A percentile compares a stretch with the other conserved stretches of the same genome.
Conservation (phyloP, 345 rosid species). For the Eutrema japonicum region DNA sequence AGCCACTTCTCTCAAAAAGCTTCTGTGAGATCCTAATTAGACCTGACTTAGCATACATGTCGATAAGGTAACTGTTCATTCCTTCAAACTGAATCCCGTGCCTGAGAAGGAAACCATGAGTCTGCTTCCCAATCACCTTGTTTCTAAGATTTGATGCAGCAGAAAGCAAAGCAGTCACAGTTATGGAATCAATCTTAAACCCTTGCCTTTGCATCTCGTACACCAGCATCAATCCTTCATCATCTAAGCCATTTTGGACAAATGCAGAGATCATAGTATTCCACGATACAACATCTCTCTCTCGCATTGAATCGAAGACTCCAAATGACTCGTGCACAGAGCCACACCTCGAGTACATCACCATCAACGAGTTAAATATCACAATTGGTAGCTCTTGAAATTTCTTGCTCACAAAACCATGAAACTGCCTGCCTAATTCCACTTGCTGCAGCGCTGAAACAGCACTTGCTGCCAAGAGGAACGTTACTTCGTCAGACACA, state of each 20-base stretch:
- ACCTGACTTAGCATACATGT: constrained; percentile 89
- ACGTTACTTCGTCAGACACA: constrained; percentile 67
- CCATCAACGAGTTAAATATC: constrained; percentile 65
- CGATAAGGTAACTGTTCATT: constrained; percentile 79
- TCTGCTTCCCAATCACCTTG: constrained; percentile 71
- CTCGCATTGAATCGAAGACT: constrained; percentile 67
- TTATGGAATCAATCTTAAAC: constrained; percentile 66
- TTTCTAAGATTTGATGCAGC: constrained; percentile 85
- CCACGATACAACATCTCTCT: constrained; percentile 84
- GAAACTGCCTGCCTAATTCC: constrained; percentile 64
- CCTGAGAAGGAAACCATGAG: constrained; percentile 80
- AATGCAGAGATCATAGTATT: constrained; percentile 85
- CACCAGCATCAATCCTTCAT: constrained; percentile 84
- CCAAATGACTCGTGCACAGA: constrained; percentile 62
- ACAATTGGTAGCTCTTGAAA: constrained; percentile 51
- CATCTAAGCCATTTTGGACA: constrained; percentile 78
- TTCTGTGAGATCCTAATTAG: constrained; percentile 54
- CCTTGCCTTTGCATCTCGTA: constrained; percentile 87
- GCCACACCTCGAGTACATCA: constrained; percentile 82
- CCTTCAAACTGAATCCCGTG: constrained; percentile 66
- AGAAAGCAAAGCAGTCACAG: constrained; percentile 76
- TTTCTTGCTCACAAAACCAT: constrained; percentile 69
- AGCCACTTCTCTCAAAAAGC: constrained; percentile 51
- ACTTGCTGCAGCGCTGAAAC: constrained; percentile 73
- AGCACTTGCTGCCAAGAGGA: constrained; percentile 62